These are phyloP conservation scores for Citrus cavaleriei DNA, from an alignment of 345 rosid species.

Conservation along the genomic window DNA sequence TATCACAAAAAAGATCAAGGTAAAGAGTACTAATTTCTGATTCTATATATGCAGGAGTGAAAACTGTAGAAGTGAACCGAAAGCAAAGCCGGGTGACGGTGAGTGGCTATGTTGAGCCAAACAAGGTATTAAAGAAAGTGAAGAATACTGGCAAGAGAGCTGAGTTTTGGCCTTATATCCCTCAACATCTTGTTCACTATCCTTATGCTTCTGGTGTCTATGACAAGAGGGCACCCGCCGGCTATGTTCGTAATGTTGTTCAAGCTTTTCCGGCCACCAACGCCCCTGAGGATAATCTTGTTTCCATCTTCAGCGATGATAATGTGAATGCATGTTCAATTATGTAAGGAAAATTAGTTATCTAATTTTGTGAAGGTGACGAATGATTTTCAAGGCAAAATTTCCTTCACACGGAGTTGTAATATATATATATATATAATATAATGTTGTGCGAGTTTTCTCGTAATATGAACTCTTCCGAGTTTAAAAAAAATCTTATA, in stretches of 20 bases:
- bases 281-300: conserved; percentile 45
- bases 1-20: neutral
- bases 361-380: neutral
- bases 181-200: conserved; percentile 54
- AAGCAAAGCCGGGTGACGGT: conserved; percentile 56
- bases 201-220: conserved; percentile 56
- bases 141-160: conserved; percentile 66
- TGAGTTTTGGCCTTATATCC: conserved; percentile 76
- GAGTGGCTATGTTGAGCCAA: conserved; percentile 55
- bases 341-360: conserved; percentile 34
- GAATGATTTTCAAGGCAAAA: neutral
- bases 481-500: no score
- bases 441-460: neutral
- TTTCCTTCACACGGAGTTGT: neutral
- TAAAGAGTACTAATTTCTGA: neutral
- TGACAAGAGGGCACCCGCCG: conserved; percentile 63
- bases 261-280: conserved; percentile 51
- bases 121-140: conserved; percentile 63
- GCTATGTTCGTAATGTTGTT: conserved; percentile 50
- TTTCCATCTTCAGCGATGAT: conserved; percentile 64
- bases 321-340: conserved; percentile 75
- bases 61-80: conserved; percentile 56
- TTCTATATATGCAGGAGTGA: conserved; percentile 37
- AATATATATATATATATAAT: neutral
- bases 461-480: no score